Base-by-base conservation (phyloP, 2,329 filamentous ascomycete genomes). In the Kalmusia sp. region DNA sequence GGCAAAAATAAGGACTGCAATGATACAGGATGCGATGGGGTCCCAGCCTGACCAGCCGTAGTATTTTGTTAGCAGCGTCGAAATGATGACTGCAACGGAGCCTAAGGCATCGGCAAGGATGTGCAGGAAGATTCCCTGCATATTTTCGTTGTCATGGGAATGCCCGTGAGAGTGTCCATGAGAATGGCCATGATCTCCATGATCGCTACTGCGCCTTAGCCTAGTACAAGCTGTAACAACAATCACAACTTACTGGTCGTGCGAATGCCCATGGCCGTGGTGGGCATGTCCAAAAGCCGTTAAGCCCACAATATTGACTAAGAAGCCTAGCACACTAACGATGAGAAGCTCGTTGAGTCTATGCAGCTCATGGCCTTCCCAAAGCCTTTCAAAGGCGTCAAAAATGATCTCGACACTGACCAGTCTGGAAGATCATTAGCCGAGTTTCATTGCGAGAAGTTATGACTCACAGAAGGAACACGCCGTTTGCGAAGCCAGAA, bases 121-220 rank as follows among this genome's bases (percentile, higher is more conserved):
- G 69, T 99, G 95, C 17, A 99, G 80, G 75, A 96, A 99, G 61
- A 99, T 98, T 11, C 95, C 95, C 64, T 95, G 86, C 93, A 99
- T 97, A 70, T 99, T 99, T 67, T 99, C 95, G 72, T 96, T 96
- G 57, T 92, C 89, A 67, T 93, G 89, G n/a, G 78, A 77, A 62
- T 86, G 82, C 17, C 61, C 65, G 38, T 70, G 68, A 2, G 78
- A 76, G 61, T 86, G 82, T 17, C 61, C 65, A 35, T 70, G 68
- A 1, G 51, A 53, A 43, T 78, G 72, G 24, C 67, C 68, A 38
- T 77, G 70, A 37, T 69, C 66, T 19, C 69, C 69, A 56, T 84
- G 78, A 3, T 69, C 66, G 34, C 56, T 58, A 27, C 14, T 40
- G 25, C 5, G 17, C 45, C 62, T 72, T 51, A 50, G 35, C 33